Evolutionary conservation across 1,284 basidiomycete species (phyloP).

Genomic region (Phenoliferia sp.): DNA sequence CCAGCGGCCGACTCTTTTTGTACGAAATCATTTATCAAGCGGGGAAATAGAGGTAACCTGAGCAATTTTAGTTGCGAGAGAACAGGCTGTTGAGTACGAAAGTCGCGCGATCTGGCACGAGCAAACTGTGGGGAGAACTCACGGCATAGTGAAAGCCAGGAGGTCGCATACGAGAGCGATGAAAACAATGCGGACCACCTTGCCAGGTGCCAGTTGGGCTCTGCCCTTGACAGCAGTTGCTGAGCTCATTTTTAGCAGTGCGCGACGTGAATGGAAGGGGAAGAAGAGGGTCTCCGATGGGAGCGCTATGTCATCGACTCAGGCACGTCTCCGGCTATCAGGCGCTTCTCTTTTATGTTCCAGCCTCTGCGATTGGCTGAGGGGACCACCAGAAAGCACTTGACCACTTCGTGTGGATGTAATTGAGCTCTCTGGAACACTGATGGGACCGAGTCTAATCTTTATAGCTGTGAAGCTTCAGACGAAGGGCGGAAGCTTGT

Average conservation of each 20-base stretch:
- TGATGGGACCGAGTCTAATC: no score
- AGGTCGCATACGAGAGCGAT: constrained; percentile 30
- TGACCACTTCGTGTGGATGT: no score
- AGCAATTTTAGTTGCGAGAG: not conserved
- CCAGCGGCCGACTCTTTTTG: constrained; percentile 5
- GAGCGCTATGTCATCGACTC: no score
- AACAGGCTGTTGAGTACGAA: not conserved
- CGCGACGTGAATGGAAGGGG: no score
- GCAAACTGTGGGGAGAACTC: not conserved
- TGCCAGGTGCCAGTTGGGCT: not conserved
- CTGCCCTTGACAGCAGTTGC: not conserved
- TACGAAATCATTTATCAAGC: constrained; percentile 31
- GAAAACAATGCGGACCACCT: constrained; percentile 30
- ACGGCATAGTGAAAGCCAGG: constrained; percentile 35
- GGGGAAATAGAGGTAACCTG: constrained; percentile 32
- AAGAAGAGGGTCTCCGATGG: no score
- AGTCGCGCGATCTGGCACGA: not conserved
- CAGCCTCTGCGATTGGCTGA: no score
- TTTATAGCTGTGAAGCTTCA: no score
- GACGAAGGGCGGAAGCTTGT: no score
- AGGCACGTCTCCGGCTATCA: no score
- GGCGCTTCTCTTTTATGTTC: no score
- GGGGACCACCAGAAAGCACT: no score
- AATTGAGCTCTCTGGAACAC: no score
- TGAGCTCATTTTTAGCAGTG: not conserved